Base-by-base conservation (phyloP, 306 rosid genomes). In the Acmispon strigosus region DNA sequence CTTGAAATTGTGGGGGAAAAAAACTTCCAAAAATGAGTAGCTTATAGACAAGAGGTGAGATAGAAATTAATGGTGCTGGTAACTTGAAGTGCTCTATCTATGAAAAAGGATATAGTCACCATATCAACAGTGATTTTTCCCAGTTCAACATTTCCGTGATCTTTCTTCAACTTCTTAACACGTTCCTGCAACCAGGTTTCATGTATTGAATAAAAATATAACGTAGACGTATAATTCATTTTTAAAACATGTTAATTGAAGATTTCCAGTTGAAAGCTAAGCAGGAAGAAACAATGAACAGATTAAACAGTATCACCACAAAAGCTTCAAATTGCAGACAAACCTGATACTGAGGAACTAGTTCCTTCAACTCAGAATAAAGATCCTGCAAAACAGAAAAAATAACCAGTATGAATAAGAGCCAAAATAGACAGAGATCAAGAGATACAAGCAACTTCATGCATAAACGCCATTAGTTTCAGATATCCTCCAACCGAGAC, bases 291-390 rank as follows among this genome's bases (percentile, higher is more conserved):
- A 50, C 36, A 54, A 66, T 18, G 63, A 39, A 55, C 6, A 50
- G 6, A 48, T 52, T 3, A 49, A 48, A 58, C 66, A 41, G 20
- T 36, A 68, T 3, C 7, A 7, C 22, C 13, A 10, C 2, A 10
- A 19, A 75, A 80, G 32, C 49, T 44, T 34, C 75, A 73, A 63
- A 70, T n/a, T 15, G 55, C 18, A 65, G 52, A 54, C 86, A 60
- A 69, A 85, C 99, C 99, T 95, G 99, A 72, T 91, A 80, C 75
- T 91, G 92, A 14, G 96, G 99, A 89, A 95, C 79, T 71, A 91
- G 77, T 55, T 95, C 99, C 86, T 81, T 84, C 85, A 91, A 29
- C 77, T 87, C 92, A 60, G 99, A 83, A 50, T 69, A 83, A 70
- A 95, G 96, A 77, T 95, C 99, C 97, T 95, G 84, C 80, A 83